Evolutionary conservation across 177 flowering plant species (phyloP), one percentile per base, ranked within the genome.

Genomic region (Vitis hybrid): DNA sequence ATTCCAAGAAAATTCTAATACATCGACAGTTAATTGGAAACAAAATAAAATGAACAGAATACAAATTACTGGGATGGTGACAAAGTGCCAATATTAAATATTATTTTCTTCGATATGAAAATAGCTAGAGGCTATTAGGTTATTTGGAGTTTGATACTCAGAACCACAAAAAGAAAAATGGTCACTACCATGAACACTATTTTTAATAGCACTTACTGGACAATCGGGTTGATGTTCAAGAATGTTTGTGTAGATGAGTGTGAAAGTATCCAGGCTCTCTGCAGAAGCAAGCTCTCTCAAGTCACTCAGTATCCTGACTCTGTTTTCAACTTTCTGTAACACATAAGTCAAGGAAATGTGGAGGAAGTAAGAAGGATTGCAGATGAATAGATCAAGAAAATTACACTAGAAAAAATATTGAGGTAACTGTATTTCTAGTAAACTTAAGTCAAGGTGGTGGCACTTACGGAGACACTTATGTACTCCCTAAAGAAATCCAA

Each of bases 261-360:
- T 93, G 86, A 95, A 95, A 13, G 90, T 80, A 79, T 95, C 99
- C 73, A 94, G 82, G 73, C 97, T 93, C 78, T 93, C 98, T 18
- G 99, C 96, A 24, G 99, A 95, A 69, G 98, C 99, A 75, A 92
- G 97, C 80, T 95, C 99, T 78, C 99, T 85, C 69, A 95, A 74
- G 75, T 95, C 97, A 76, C 88, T 79, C 70, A 93, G 78, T 78
- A 87, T 87, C 66, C 90, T 79, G 52, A 95, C 79, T 86, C 95
- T 86, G 79, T 70, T 91, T 79, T 95, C 99, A 73, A 95, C 97
- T 91, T 95, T 93, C 98, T 95, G 86, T 71, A 78, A 35, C 46
- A 62, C 8, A 76, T 35, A 70, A 24, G 54, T 35, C 46, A 59
- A 8, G 13, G 50, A 58, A 72, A 35, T 35, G 46, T 35, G 46